phyloP scores from a whole-genome alignment of 2,329 filamentous ascomycete genomes.

The Dichotomopilus funicola region DNA sequence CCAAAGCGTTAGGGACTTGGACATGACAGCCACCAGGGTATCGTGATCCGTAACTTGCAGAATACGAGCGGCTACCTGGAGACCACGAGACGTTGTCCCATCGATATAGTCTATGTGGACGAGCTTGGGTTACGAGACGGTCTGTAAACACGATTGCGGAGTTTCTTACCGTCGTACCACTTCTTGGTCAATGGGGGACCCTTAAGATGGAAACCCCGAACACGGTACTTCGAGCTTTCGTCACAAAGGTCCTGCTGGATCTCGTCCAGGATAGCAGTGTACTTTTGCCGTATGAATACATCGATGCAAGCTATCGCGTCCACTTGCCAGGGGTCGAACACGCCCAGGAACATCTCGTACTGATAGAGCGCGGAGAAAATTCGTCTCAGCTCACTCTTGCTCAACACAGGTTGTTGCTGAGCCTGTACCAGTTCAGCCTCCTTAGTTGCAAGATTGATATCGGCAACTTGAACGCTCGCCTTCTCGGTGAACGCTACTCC shows the following conservation, averaged over 20 bases:
- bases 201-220: neutral
- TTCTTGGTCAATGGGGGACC: neutral
- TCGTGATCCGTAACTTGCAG: neutral
- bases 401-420: neutral
- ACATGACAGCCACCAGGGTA: neutral
- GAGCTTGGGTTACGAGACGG: no score
- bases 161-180: neutral
- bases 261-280: neutral
- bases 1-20: neutral
- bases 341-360: neutral
- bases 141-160: neutral
- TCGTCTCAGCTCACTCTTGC: constrained; percentile 1
- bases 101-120: neutral
- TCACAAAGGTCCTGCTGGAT: neutral
- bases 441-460: no score
- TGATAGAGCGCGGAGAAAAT: neutral
- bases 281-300: neutral
- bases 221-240: neutral
- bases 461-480: no score
- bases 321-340: constrained; percentile 1
- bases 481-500: neutral
- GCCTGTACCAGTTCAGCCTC: no score
- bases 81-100: neutral
- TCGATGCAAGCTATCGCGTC: constrained; percentile 2
- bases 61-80: neutral